Percentiles rank a stretch among this genome's conserved stretches.
These are phyloP conservation scores for Penicillium sp. DNA, from an alignment of 2,329 filamentous ascomycete genomes.

Conservation along the genomic window DNA sequence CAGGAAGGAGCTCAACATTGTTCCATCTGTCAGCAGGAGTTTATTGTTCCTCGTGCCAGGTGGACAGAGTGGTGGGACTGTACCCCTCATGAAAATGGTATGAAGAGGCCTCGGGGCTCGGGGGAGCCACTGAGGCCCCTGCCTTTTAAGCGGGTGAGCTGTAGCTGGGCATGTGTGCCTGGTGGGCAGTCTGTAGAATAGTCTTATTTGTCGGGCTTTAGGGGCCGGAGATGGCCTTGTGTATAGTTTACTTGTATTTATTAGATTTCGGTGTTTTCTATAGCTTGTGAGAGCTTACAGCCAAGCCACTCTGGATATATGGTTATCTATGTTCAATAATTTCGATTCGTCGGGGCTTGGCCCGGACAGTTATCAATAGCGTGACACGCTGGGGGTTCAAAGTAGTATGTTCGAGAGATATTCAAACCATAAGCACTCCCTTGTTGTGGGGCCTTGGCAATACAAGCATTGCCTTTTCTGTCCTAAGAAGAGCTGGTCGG, in stretches of 20 bases:
- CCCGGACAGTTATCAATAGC: not conserved
- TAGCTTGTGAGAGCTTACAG: slow-evolving; percentile 2
- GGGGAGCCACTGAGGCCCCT: slow-evolving; percentile 42
- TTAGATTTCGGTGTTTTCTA: slow-evolving; percentile 14
- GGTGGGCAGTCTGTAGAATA: slow-evolving; percentile 7
- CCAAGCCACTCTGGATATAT: not conserved
- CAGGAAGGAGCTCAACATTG: slow-evolving; percentile 44
- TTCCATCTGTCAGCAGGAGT: slow-evolving; percentile 45
- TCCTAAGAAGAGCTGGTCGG: not conserved
- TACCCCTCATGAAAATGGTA: slow-evolving; percentile 43
- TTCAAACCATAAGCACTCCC: not conserved
- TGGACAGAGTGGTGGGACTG: slow-evolving; percentile 54
- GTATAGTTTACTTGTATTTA: slow-evolving; percentile 18
- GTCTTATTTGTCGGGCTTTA: not conserved
- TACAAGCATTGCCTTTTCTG: not conserved
- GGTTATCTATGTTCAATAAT: not conserved
- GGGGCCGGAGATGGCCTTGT: slow-evolving; percentile 13
- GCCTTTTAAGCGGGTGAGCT: slow-evolving; percentile 46
- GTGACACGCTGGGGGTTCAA: not conserved
- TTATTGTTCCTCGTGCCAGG: slow-evolving; percentile 47
- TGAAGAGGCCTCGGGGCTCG: slow-evolving; percentile 37
- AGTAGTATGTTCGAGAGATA: not conserved
- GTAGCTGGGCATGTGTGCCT: slow-evolving; percentile 47
- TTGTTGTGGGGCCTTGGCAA: not conserved
- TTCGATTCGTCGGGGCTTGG: not conserved